These are phyloP conservation scores for Psidium friedrichsthalianum DNA, from an alignment of 345 rosid genomes.

Conservation along the genomic window DNA sequence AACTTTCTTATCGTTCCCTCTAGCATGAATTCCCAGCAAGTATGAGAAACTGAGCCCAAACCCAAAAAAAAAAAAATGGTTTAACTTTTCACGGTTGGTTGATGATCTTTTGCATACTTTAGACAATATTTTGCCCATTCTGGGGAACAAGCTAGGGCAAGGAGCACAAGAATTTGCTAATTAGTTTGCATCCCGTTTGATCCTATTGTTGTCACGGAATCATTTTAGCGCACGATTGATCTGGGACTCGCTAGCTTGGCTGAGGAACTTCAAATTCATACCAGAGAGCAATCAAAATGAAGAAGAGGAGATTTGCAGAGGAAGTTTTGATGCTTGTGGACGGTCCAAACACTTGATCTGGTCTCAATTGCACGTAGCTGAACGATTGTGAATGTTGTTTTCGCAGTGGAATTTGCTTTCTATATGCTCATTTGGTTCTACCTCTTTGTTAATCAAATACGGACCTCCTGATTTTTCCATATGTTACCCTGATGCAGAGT, in stretches of 20 bases:
- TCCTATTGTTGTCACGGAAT: not conserved
- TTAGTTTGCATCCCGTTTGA: not conserved
- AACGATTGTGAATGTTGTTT: not conserved
- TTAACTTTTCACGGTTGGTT: not conserved
- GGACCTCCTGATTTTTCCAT: not conserved
- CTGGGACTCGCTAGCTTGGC: not conserved
- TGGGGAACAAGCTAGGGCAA: not conserved
- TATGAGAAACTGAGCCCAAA: not conserved
- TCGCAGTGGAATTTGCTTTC: not conserved
- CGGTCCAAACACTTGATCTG: not conserved
- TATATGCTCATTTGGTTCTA: not conserved
- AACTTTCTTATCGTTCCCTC: not conserved
- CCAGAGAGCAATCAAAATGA: not conserved
- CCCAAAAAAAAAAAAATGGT: too few species aligned
- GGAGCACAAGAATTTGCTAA: not conserved
- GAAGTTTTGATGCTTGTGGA: rapidly evolving
- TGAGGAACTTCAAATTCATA: not conserved
- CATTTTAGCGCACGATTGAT: not conserved
- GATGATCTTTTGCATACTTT: not conserved
- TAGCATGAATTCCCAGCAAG: not conserved
- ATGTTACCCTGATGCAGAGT: not conserved
- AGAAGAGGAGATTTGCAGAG: not conserved
- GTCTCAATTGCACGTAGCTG: not conserved
- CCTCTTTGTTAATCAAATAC: not conserved
- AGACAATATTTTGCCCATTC: not conserved